These are phyloP conservation scores for Penicillium sclerotigenum DNA, from an alignment of 2,329 filamentous ascomycete genomes.

Conservation along the genomic window DNA sequence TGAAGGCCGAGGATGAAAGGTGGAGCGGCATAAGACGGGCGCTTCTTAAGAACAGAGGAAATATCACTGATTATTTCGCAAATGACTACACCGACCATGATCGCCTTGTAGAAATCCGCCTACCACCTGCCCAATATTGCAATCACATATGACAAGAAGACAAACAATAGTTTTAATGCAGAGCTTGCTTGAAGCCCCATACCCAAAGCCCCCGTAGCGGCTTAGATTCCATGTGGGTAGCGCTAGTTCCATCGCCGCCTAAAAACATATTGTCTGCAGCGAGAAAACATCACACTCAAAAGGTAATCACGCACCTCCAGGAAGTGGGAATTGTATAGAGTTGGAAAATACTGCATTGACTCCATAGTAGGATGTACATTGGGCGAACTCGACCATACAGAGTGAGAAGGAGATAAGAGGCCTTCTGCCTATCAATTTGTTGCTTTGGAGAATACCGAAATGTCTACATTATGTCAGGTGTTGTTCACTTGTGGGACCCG, in stretches of 20 bases:
- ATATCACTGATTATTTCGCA: conserved; percentile 39
- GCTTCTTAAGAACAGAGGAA: conserved; percentile 41
- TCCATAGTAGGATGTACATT: conserved; percentile 61
- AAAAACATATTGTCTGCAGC: too few species aligned
- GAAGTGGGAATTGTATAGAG: conserved; percentile 61
- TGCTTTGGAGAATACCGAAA: background rate
- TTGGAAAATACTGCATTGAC: conserved; percentile 57
- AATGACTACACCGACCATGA: conserved; percentile 39
- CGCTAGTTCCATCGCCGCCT: conserved; percentile 26
- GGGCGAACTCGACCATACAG: conserved; percentile 59
- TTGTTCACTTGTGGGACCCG: too few species aligned
- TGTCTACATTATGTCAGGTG: background rate
- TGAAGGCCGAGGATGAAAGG: conserved; percentile 45
- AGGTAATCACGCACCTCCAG: conserved; percentile 34
- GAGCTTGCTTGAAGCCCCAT: conserved; percentile 54
- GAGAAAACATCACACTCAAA: too few species aligned
- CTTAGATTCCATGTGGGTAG: conserved; percentile 30
- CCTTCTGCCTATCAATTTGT: conserved; percentile 39
- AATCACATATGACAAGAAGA: conserved; percentile 56
- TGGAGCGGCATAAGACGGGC: conserved; percentile 29
- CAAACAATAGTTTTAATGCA: conserved; percentile 50
- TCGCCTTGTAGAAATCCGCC: conserved; percentile 34
- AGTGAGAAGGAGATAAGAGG: conserved; percentile 55
- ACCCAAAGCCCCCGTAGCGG: conserved; percentile 58
- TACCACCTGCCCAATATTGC: conserved; percentile 47